phyloP scores from a whole-genome alignment of 2,329 filamentous ascomycete genomes.

The Monosporascus sp. region DNA sequence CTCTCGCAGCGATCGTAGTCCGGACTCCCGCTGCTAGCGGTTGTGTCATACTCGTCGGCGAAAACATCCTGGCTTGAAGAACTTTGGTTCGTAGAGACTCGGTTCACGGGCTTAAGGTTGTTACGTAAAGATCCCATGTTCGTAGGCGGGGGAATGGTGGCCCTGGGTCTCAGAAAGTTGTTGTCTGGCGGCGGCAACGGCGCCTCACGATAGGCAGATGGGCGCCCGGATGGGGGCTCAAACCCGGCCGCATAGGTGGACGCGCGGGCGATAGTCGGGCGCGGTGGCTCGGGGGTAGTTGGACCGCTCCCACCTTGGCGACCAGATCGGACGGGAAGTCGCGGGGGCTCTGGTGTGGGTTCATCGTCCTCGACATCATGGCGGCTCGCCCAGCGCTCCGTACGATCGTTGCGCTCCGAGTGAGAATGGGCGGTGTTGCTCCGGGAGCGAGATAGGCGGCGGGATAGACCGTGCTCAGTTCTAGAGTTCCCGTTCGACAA shows the following conservation, averaged over 20 bases:
- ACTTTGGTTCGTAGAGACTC: conserved; percentile 34
- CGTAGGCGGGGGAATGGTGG: conserved; percentile 16
- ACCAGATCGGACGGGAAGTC: conserved; percentile 39
- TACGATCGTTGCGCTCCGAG: conserved; percentile 33
- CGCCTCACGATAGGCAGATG: conserved; percentile 21
- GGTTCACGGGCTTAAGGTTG: conserved; percentile 40
- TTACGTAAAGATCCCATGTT: conserved; percentile 33
- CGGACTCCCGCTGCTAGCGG: conserved; percentile 45
- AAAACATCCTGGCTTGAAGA: conserved; percentile 37
- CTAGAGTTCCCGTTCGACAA: conserved; percentile 11
- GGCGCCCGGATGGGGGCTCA: conserved; percentile 13
- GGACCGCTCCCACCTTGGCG: conserved; percentile 20
- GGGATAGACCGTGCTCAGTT: conserved; percentile 18
- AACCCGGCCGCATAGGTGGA: conserved; percentile 15
- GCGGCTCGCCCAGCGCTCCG: conserved; percentile 23
- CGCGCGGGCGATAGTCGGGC: conserved; percentile 22
- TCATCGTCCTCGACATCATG: conserved; percentile 29
- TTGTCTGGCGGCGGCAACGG: conserved; percentile 18
- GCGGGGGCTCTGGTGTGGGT: conserved; percentile 31
- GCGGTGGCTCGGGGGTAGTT: conserved; percentile 21
- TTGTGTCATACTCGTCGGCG: conserved; percentile 44
- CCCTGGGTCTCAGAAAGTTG: conserved; percentile 16
- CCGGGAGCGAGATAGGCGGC: conserved; percentile 30
- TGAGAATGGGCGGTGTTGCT: conserved; percentile 45
- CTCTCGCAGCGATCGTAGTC: conserved; percentile 48